Percentiles rank a stretch among this genome's conserved stretches.
Evolutionary conservation across 139 green algal species (phyloP).

Genomic region (Gonium pectorale): DNA sequence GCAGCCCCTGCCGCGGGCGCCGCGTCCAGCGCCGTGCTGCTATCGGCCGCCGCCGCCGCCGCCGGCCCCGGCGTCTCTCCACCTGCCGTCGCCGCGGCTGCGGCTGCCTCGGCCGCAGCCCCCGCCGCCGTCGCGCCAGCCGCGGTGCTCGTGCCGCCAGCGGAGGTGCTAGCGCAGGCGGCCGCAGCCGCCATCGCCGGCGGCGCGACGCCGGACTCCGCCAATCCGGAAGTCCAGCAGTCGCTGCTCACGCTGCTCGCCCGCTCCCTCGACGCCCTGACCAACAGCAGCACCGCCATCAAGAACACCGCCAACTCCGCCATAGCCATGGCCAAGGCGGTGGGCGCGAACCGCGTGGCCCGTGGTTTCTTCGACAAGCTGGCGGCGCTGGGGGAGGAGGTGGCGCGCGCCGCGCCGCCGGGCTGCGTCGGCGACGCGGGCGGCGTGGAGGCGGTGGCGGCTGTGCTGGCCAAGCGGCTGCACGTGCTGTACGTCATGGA

Average conservation of each 20-base stretch:
- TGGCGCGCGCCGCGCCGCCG: slow-evolving; percentile 9
- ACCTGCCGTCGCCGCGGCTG: background rate
- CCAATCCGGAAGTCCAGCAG: slow-evolving; percentile 3
- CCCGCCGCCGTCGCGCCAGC: background rate
- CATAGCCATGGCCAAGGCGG: slow-evolving; percentile 12
- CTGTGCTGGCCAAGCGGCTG: slow-evolving; percentile 24
- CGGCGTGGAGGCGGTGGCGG: slow-evolving; percentile 1
- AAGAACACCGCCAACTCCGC: slow-evolving; percentile 2
- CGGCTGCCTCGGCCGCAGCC: background rate
- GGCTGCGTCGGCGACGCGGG: slow-evolving; percentile 24
- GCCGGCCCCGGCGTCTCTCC: background rate
- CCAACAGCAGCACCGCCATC: slow-evolving; percentile 29
- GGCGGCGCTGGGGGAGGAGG: slow-evolving; percentile 5
- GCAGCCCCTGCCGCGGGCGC: too few relatives aligned
- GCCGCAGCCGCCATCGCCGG: background rate
- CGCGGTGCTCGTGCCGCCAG: background rate
- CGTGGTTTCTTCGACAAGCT: slow-evolving; percentile 25
- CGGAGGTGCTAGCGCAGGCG: slow-evolving; percentile 2
- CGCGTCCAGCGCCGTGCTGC: too few relatives aligned
- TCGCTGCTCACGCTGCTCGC: background rate
- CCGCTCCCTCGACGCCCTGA: background rate
- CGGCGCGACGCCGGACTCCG: background rate
- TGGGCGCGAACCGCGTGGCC: slow-evolving; percentile 13
- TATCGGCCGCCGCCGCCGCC: background rate
- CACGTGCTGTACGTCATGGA: slow-evolving; percentile 42